Evolutionary conservation across 805 yeast species (phyloP).

Genomic region (Ogataea ganodermae): DNA sequence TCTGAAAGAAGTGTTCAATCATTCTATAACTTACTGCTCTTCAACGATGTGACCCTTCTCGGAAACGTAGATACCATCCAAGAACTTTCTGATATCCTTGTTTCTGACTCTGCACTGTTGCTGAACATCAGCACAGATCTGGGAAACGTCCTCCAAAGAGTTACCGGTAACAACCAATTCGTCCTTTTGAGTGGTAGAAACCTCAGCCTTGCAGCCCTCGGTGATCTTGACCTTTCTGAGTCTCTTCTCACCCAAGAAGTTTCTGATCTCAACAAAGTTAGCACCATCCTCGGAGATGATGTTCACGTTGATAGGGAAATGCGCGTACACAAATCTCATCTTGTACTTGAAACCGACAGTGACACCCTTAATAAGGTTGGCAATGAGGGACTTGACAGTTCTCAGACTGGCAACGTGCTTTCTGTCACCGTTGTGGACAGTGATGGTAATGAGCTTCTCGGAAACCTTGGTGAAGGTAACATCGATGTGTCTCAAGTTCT

Average conservation of each 20-base stretch:
- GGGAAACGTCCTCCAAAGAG: constrained; percentile 97
- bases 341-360: constrained; percentile 99
- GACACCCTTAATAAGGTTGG: constrained; percentile 97
- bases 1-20: constrained; percentile 7
- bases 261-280: constrained; percentile 91
- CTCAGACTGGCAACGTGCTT: constrained; percentile 99
- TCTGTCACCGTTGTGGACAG: constrained; percentile 99
- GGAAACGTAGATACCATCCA: constrained; percentile 99
- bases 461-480: constrained; percentile 85
- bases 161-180: constrained; percentile 91
- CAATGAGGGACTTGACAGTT: constrained; percentile 93
- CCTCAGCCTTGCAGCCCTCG: constrained; percentile 86
- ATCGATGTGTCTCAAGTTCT: constrained; percentile 92
- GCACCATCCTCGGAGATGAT: constrained; percentile 75
- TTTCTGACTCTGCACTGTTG: constrained; percentile 98
- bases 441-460: constrained; percentile 75
- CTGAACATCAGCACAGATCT: constrained; percentile 97
- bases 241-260: constrained; percentile 99
- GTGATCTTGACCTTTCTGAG: constrained; percentile 84
- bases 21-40: constrained; percentile 20
- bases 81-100: constrained; percentile 99
- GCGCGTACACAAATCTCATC: constrained; percentile 99
- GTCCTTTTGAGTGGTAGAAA: constrained; percentile 86
- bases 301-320: constrained; percentile 99
- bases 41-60: constrained; percentile 87